Evolutionary conservation across 805 yeast genomes (phyloP).

Genomic region (Lipomyces chichibuensis): DNA sequence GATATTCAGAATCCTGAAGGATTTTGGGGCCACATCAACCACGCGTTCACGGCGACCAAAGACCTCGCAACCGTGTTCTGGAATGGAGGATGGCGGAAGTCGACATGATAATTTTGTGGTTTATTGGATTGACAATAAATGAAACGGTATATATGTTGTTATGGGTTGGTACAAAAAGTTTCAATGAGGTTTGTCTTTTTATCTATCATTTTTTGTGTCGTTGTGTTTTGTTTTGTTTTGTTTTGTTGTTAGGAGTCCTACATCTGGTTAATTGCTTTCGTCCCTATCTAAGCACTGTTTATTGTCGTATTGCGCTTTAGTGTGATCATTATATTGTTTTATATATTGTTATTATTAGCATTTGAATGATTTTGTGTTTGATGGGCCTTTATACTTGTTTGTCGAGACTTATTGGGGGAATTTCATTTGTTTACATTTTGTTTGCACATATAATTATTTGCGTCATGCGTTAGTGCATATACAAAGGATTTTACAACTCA

Average conservation of each 20-base stretch:
- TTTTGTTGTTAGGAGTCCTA: not conserved
- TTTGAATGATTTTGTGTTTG: not conserved
- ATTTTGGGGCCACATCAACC: constrained; percentile 21
- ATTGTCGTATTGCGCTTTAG: not conserved
- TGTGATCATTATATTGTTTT: not conserved
- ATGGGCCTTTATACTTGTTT: not conserved
- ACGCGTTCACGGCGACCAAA: constrained; percentile 23
- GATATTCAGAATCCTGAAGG: constrained; percentile 8
- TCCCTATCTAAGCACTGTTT: not conserved
- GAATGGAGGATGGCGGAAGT: constrained; percentile 24
- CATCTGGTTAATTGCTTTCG: constrained; percentile 1
- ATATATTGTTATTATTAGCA: not conserved
- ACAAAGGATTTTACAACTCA: too few relatives aligned
- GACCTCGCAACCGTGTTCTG: constrained; percentile 22
- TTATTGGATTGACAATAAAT: too few relatives aligned
- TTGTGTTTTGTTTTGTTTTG: not conserved
- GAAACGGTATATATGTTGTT: not conserved
- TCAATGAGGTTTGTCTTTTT: not conserved
- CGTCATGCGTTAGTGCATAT: too few relatives aligned
- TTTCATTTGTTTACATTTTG: not conserved
- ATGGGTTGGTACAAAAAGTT: not conserved
- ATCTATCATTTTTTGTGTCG: not conserved
- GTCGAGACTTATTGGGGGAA: not conserved
- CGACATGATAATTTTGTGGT: not conserved
- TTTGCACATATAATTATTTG: not conserved